Conservation (phyloP, 2,329 filamentous ascomycete species). For the Xylaria sp. region DNA sequence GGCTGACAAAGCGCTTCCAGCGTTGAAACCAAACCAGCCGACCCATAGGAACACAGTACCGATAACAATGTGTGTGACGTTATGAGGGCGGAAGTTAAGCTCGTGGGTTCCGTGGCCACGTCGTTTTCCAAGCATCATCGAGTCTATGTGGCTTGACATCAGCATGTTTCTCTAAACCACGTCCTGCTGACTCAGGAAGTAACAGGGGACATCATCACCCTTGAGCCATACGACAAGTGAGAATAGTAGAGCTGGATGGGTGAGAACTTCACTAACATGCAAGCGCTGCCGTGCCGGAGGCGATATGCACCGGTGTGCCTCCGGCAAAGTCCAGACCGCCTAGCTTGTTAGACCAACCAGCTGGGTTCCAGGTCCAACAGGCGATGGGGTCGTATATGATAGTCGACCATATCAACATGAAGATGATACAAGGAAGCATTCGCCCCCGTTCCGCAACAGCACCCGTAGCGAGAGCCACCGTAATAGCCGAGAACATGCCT, state of each 20-base stretch:
- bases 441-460: slow-evolving; percentile 88
- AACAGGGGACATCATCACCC: background rate
- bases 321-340: slow-evolving; percentile 90
- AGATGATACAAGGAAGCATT: slow-evolving; percentile 88
- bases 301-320: slow-evolving; percentile 89
- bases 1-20: slow-evolving; percentile 81
- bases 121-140: slow-evolving; percentile 88
- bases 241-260: background rate
- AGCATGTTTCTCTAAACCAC: slow-evolving; percentile 20
- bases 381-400: slow-evolving; percentile 92
- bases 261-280: slow-evolving; percentile 63
- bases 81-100: slow-evolving; percentile 91
- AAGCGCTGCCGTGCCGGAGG: slow-evolving; percentile 83
- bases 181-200: background rate
- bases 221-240: background rate
- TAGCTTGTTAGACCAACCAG: slow-evolving; percentile 82
- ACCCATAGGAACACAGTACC: slow-evolving; percentile 96
- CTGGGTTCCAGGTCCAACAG: slow-evolving; percentile 93
- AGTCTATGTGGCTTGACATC: slow-evolving; percentile 58
- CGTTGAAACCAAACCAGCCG: slow-evolving; percentile 96
- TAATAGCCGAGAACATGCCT: slow-evolving; percentile 89
- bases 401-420: slow-evolving; percentile 94
- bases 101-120: slow-evolving; percentile 87
- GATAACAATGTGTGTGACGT: slow-evolving; percentile 91
- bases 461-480: slow-evolving; percentile 84